Conservation (phyloP, 2,329 filamentous ascomycete genomes). For the Colletotrichum simmondsii region DNA sequence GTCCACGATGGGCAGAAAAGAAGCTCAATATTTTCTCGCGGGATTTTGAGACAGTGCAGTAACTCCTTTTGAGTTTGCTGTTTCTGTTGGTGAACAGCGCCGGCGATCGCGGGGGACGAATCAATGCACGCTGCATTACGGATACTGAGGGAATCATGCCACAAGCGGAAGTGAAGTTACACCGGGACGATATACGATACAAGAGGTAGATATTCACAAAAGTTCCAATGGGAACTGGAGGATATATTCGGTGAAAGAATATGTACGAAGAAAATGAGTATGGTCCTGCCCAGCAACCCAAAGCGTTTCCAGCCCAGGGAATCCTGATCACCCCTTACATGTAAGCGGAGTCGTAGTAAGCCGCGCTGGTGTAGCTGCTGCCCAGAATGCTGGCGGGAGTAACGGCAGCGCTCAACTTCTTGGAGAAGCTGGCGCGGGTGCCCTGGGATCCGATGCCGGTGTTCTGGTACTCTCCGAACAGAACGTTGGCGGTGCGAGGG, state of each 20-base stretch:
- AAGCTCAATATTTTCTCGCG: background rate
- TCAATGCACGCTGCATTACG: background rate
- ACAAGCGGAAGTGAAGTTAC: background rate
- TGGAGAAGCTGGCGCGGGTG: slow-evolving; percentile 57
- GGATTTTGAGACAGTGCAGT: background rate
- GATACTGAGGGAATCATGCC: too few species aligned
- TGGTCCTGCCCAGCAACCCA: background rate
- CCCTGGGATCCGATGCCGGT: slow-evolving; percentile 66
- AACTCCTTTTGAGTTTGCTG: background rate
- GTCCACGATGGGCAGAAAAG: background rate
- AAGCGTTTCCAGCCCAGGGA: background rate
- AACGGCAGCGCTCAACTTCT: slow-evolving; percentile 47
- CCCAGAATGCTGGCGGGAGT: slow-evolving; percentile 44
- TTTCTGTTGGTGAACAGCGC: background rate
- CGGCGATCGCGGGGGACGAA: background rate
- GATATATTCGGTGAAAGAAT: slow-evolving; percentile 7
- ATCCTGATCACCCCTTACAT: slow-evolving; percentile 31
- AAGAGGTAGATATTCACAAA: background rate
- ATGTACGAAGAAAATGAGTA: slow-evolving; percentile 1
- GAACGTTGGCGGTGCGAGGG: slow-evolving; percentile 61
- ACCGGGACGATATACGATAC: background rate
- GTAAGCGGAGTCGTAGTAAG: slow-evolving; percentile 43
- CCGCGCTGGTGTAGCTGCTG: slow-evolving; percentile 38
- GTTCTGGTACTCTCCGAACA: slow-evolving; percentile 70
- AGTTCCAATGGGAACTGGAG: background rate